Percentiles rank a stretch among this genome's conserved stretches.
These are phyloP conservation scores for Scutellaria galericulata DNA, from an alignment of 257 asterid species.

Conservation along the genomic window DNA sequence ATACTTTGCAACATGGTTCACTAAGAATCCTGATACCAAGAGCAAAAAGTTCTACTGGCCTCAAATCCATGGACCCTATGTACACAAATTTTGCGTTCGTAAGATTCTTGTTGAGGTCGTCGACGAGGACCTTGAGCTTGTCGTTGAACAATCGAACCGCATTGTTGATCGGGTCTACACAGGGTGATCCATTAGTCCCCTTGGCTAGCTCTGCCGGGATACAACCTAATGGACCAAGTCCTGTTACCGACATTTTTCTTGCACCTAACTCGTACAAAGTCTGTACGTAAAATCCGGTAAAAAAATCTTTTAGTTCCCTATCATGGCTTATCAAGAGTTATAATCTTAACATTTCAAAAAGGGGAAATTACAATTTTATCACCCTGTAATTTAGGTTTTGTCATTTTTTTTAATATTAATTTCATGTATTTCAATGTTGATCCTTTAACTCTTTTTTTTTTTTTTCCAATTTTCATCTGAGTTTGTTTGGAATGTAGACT, in stretches of 20 bases:
- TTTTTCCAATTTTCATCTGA: too few species aligned
- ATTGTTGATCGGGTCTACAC: constrained; percentile 34
- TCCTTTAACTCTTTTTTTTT: too few species aligned
- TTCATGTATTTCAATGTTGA: too few species aligned
- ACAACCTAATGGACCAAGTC: constrained; percentile 48
- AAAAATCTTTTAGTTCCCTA: too few species aligned
- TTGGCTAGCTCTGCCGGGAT: constrained; percentile 31
- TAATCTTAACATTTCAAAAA: too few species aligned
- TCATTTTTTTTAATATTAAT: too few species aligned
- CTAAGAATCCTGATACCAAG: constrained; percentile 24
- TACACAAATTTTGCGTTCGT: constrained; percentile 35
- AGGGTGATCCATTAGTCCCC: constrained; percentile 8
- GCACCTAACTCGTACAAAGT: constrained; percentile 50
- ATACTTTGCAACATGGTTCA: constrained; percentile 41
- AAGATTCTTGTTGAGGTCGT: constrained; percentile 32
- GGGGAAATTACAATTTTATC: too few species aligned
- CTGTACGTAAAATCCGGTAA: constrained; percentile 27
- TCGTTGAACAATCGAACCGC: constrained; percentile 42
- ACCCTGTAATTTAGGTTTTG: too few species aligned
- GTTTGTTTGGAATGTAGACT: too few species aligned
- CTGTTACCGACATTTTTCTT: constrained; percentile 43
- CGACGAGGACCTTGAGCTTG: constrained; percentile 35
- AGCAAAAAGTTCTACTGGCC: constrained; percentile 7
- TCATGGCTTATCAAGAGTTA: too few species aligned
- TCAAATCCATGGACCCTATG: constrained; percentile 23